Evolutionary conservation across 805 yeast species (phyloP).

Genomic region (Candida manassasensis): DNA sequence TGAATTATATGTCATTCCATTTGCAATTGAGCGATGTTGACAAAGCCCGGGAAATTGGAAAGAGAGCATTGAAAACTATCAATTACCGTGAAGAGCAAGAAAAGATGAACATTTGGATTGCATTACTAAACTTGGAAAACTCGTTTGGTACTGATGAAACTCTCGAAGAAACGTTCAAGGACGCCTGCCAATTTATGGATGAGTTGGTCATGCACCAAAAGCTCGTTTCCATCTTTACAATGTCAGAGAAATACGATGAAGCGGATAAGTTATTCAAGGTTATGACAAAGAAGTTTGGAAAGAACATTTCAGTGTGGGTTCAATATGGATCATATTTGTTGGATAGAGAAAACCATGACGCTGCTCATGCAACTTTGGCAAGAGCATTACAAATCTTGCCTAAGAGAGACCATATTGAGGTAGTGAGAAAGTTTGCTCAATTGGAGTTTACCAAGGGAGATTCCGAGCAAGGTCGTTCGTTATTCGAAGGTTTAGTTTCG

Average conservation of each 20-base stretch:
- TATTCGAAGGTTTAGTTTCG: slow-evolving; percentile 86
- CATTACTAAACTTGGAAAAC: slow-evolving; percentile 87
- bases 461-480: slow-evolving; percentile 88
- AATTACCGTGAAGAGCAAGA: slow-evolving; percentile 89
- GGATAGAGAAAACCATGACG: slow-evolving; percentile 51
- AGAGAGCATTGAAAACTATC: slow-evolving; percentile 87
- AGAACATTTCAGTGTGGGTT: slow-evolving; percentile 71
- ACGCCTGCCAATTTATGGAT: slow-evolving; percentile 90
- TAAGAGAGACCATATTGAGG: slow-evolving; percentile 69
- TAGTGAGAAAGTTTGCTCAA: slow-evolving; percentile 84
- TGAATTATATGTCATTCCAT: slow-evolving; percentile 98
- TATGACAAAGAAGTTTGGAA: slow-evolving; percentile 75
- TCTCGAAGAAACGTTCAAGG: slow-evolving; percentile 73
- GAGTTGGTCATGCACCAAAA: slow-evolving; percentile 75
- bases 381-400: slow-evolving; percentile 69
- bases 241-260: slow-evolving; percentile 65
- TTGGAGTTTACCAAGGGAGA: slow-evolving; percentile 85
- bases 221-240: slow-evolving; percentile 66
- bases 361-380: slow-evolving; percentile 70
- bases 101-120: slow-evolving; percentile 93
- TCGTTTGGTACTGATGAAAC: slow-evolving; percentile 86
- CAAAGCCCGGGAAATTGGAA: slow-evolving; percentile 89
- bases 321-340: slow-evolving; percentile 73
- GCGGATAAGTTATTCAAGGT: slow-evolving; percentile 66
- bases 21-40: slow-evolving; percentile 90